phyloP scores from a whole-genome alignment of 495 filamentous ascomycete genomes.

The Cenococcum geophilum region DNA sequence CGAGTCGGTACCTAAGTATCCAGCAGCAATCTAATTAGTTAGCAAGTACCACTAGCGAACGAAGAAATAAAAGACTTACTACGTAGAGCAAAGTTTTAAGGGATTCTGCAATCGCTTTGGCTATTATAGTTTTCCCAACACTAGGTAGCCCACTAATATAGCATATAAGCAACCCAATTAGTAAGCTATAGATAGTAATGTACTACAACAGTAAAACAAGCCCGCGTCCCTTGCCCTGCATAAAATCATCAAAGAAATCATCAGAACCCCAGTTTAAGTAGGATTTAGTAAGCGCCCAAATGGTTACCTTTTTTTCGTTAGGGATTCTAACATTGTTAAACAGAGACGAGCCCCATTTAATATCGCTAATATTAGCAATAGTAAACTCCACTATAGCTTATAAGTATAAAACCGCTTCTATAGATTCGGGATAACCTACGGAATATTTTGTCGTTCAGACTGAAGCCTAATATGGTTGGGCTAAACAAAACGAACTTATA shows the following conservation, averaged over 20 bases:
- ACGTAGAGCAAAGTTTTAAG: not conserved
- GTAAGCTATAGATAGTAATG: too few relatives aligned
- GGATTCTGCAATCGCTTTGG: not conserved
- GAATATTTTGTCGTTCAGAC: slow-evolving; percentile 28
- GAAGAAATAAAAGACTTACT: not conserved
- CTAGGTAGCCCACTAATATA: not conserved
- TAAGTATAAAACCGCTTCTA: not conserved
- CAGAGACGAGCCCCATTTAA: not conserved
- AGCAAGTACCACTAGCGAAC: too few relatives aligned
- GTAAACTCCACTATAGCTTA: not conserved
- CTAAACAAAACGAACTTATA: slow-evolving; percentile 31
- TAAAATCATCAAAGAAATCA: not conserved
- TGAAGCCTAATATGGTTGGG: slow-evolving; percentile 37
- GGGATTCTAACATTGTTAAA: not conserved
- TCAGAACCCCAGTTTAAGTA: too few relatives aligned
- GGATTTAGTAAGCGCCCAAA: not conserved
- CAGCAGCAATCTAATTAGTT: not conserved
- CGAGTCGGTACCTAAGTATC: not conserved
- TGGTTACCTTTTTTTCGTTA: not conserved
- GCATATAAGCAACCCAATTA: too few relatives aligned
- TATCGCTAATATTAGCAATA: too few relatives aligned
- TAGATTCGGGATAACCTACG: slow-evolving; percentile 12
- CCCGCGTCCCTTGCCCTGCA: not conserved
- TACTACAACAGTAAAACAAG: not conserved
- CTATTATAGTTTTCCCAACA: not conserved